Evolutionary conservation across 768 basidiomycete species (phyloP).

Genomic region (Artomyces pyxidatus): DNA sequence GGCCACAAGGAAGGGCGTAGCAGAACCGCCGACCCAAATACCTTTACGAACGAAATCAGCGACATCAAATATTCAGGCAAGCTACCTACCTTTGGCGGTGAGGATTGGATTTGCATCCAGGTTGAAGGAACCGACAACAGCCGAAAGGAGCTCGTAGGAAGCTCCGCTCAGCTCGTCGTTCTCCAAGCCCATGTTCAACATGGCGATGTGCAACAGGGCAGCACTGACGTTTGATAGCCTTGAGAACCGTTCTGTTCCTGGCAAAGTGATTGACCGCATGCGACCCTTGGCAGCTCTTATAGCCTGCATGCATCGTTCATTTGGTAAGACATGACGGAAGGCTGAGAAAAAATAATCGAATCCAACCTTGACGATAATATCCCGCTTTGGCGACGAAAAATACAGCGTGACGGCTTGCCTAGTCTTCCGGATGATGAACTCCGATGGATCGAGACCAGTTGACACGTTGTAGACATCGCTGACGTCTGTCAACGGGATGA

Average conservation of each 20-base stretch:
- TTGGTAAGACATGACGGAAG: background rate
- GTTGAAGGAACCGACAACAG: constrained; percentile 70
- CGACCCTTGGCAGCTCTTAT: constrained; percentile 71
- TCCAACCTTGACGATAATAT: constrained; percentile 63
- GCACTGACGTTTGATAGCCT: constrained; percentile 81
- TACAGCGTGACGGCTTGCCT: constrained; percentile 66
- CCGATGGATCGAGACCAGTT: constrained; percentile 65
- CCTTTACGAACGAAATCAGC: constrained; percentile 7
- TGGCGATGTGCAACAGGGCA: constrained; percentile 77
- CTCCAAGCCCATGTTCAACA: constrained; percentile 66
- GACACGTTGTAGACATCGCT: constrained; percentile 83
- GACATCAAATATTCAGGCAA: background rate
- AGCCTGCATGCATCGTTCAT: no score
- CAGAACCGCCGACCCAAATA: constrained; percentile 48
- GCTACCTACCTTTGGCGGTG: constrained; percentile 52
- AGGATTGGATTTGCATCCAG: constrained; percentile 68
- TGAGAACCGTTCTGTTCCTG: constrained; percentile 56
- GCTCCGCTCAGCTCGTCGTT: constrained; percentile 74
- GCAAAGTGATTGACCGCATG: constrained; percentile 46
- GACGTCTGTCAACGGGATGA: constrained; percentile 71
- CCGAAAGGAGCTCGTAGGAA: constrained; percentile 71
- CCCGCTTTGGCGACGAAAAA: constrained; percentile 64
- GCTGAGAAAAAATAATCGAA: background rate
- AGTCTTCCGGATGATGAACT: constrained; percentile 75
- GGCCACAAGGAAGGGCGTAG: constrained; percentile 42